A percentile compares a stretch with the other conserved stretches of the same genome.
Evolutionary conservation across 805 yeast genomes (phyloP).

Genomic region (Candida cerambycidarum): DNA sequence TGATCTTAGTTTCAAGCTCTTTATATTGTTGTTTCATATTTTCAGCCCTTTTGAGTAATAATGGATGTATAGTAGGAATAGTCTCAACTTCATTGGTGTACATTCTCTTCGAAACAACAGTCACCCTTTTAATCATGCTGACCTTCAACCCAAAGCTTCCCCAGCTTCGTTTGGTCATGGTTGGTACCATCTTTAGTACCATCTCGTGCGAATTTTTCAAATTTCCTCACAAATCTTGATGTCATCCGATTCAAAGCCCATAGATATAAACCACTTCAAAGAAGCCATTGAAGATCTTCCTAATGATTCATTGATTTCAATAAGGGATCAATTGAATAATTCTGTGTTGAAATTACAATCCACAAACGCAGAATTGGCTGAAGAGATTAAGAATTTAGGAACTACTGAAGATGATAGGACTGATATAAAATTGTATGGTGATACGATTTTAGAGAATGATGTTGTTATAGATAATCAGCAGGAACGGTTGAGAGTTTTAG

Average conservation of each 20-base stretch:
- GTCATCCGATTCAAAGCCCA: conserved; percentile 26
- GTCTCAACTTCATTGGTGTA: not conserved
- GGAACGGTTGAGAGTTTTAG: conserved; percentile 44
- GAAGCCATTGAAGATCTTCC: conserved; percentile 55
- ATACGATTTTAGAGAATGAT: conserved; percentile 57
- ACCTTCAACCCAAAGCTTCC: no score
- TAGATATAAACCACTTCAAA: conserved; percentile 43
- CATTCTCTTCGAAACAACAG: no score
- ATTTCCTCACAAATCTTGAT: conserved; percentile 11
- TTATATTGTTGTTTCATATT: conserved; percentile 27
- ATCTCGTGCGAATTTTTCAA: not conserved
- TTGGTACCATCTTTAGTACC: no score
- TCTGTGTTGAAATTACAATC: conserved; percentile 49
- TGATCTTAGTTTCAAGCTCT: conserved; percentile 26
- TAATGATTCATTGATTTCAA: conserved; percentile 29
- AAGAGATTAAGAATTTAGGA: conserved; percentile 33
- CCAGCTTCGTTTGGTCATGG: no score
- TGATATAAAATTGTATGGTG: conserved; percentile 52
- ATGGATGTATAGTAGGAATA: conserved; percentile 38
- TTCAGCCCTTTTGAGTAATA: conserved; percentile 38
- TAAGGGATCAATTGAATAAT: conserved; percentile 24
- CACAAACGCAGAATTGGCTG: conserved; percentile 49
- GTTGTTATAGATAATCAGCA: conserved; percentile 53
- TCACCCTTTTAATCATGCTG: no score
- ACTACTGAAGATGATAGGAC: conserved; percentile 24